phyloP scores from a whole-genome alignment of 768 basidiomycete species.

The Gymnopilus dilepis region DNA sequence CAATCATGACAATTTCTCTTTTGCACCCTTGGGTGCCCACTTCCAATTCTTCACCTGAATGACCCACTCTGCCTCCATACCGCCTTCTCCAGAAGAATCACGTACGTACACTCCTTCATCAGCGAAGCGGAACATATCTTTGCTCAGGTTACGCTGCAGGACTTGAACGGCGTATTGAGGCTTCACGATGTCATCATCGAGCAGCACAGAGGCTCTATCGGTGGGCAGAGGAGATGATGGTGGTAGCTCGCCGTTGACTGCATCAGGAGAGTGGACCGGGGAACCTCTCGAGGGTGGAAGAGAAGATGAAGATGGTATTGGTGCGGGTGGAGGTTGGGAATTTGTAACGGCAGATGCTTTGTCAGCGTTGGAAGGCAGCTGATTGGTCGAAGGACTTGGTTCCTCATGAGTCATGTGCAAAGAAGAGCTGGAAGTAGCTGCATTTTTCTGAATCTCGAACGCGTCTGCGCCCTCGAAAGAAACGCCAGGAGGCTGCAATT shows the following conservation, averaged over 20 bases:
- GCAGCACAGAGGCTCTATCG: constrained; percentile 6
- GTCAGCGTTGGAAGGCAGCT: not conserved
- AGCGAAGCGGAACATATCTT: constrained; percentile 44
- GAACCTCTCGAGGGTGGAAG: constrained; percentile 22
- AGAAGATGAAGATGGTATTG: constrained; percentile 11
- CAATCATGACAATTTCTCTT: constrained; percentile 9
- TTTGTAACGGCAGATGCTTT: not conserved
- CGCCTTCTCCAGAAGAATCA: constrained; percentile 31
- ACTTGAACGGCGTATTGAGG: constrained; percentile 38
- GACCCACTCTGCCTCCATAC: constrained; percentile 43
- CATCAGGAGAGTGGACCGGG: constrained; percentile 28
- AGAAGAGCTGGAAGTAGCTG: not conserved
- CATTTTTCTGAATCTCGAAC: not conserved
- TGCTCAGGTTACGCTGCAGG: constrained; percentile 40
- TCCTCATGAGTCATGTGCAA: not conserved
- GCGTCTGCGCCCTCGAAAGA: constrained; percentile 2
- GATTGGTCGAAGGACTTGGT: not conserved
- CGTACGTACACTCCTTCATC: constrained; percentile 42
- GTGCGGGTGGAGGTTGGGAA: not conserved
- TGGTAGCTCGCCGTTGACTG: constrained; percentile 1
- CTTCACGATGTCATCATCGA: constrained; percentile 23
- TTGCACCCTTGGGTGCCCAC: constrained; percentile 35
- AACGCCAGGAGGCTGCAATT: not conserved
- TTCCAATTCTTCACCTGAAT: constrained; percentile 48
- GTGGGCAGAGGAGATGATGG: constrained; percentile 18